Conservation (phyloP, 2,329 filamentous ascomycete species). For the Biscogniauxia marginata region DNA sequence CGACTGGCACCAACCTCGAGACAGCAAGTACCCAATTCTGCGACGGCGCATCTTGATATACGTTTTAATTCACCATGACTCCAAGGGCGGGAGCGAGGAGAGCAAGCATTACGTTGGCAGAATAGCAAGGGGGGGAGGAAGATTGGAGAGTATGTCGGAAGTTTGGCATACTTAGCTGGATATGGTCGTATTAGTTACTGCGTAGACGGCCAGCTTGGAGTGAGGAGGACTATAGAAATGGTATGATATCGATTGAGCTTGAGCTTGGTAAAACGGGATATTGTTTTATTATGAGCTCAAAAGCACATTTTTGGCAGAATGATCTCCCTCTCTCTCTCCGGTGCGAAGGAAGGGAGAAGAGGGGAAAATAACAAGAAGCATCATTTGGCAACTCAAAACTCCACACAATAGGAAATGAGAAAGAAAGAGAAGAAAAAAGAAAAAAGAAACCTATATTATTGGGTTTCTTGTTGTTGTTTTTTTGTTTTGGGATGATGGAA, state of each 20-base stretch:
- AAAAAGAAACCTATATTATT: no score
- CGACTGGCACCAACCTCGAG: constrained; percentile 1
- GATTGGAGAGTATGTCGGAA: background rate
- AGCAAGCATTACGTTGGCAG: background rate
- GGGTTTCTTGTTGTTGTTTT: no score
- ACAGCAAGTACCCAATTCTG: constrained; percentile 2
- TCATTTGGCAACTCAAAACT: no score
- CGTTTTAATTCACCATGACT: constrained; percentile 12
- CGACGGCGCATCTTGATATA: constrained; percentile 4
- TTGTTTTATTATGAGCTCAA: background rate
- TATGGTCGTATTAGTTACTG: constrained; percentile 1
- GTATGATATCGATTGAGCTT: background rate
- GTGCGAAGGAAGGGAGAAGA: no score
- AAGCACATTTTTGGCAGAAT: no score
- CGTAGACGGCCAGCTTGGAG: background rate
- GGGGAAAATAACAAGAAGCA: no score
- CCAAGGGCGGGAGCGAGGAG: background rate
- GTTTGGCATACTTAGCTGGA: constrained; percentile 12
- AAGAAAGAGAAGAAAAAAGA: no score
- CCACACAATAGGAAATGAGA: no score
- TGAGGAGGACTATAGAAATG: background rate
- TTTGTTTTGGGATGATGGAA: no score
- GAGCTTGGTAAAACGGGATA: background rate
- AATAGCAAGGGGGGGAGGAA: constrained; percentile 1
- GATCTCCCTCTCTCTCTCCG: no score